phyloP scores from a whole-genome alignment of 192 early-diverging fungal genomes.

The Pilaira anomala region DNA sequence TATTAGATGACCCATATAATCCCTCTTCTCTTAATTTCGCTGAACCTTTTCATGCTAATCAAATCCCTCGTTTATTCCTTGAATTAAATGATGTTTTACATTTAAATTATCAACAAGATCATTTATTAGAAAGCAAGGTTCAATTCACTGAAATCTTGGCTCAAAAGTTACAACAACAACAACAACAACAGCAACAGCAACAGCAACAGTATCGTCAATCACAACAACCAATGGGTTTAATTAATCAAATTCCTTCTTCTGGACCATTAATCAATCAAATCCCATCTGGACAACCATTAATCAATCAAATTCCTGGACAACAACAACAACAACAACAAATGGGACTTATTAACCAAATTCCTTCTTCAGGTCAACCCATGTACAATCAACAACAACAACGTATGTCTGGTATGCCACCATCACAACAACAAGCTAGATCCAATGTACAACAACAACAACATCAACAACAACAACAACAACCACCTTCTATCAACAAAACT shows the following conservation, averaged over 20 bases:
- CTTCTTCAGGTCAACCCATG: neutral
- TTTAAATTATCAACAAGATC: neutral
- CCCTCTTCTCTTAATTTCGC: conserved; percentile 28
- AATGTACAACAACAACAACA: neutral
- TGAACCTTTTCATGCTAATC: neutral
- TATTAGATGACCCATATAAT: conserved; percentile 30
- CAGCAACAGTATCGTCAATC: neutral
- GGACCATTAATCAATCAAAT: too few relatives aligned
- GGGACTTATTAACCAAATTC: conserved; percentile 9
- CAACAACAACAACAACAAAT: too few relatives aligned
- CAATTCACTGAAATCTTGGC: conserved; percentile 1
- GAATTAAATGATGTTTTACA: conserved; percentile 22
- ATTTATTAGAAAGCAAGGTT: conserved; percentile 11
- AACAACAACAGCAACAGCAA: neutral
- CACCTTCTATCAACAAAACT: neutral
- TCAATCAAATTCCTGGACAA: too few relatives aligned
- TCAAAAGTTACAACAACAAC: conserved; percentile 1
- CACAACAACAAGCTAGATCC: conserved; percentile 1
- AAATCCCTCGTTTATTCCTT: conserved; percentile 29
- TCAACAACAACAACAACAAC: neutral
- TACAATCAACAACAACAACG: neutral
- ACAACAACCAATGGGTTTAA: too few relatives aligned
- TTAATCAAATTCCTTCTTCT: neutral
- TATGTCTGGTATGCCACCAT: neutral
- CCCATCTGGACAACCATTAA: neutral